phyloP scores from a whole-genome alignment of 257 asterid species.

The Paulownia fortunei region DNA sequence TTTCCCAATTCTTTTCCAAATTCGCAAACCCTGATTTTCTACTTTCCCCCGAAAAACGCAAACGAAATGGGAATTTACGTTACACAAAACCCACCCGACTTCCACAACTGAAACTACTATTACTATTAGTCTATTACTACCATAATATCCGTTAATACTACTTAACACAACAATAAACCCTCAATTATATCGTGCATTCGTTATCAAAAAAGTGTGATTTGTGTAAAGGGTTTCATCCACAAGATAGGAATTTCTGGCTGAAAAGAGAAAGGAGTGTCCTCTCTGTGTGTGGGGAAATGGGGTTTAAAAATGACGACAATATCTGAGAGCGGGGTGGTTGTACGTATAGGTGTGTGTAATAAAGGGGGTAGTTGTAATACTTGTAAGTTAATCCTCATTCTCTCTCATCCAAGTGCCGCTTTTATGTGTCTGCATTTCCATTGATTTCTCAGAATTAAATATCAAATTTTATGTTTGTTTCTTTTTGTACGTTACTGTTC shows the following conservation, averaged over 20 bases:
- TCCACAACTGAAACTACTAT: conserved; percentile 19
- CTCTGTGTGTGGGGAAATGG: conserved; percentile 2
- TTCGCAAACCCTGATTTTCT: conserved; percentile 5
- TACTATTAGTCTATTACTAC: conserved; percentile 6
- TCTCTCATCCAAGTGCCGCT: not conserved
- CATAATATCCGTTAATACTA: not conserved
- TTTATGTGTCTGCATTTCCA: not conserved
- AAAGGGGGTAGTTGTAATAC: conserved; percentile 21
- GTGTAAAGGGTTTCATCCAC: conserved; percentile 19
- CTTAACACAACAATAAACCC: conserved; percentile 23
- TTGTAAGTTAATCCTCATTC: conserved; percentile 19
- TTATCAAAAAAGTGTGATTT: conserved; percentile 14
- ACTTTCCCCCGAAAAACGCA: not conserved
- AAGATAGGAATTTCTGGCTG: conserved; percentile 18
- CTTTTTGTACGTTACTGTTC: not conserved
- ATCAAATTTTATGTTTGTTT: not conserved
- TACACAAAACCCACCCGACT: conserved; percentile 28
- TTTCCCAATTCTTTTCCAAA: conserved; percentile 9
- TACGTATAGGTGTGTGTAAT: conserved; percentile 22
- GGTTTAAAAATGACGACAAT: conserved; percentile 23
- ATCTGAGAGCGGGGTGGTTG: conserved; percentile 31
- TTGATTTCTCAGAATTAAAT: not conserved
- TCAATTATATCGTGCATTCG: conserved; percentile 26
- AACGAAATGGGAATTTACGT: conserved; percentile 6
- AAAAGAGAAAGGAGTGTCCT: not conserved